Evolutionary conservation across 345 rosid species (phyloP).

Genomic region (Toxicodendron radicans): DNA sequence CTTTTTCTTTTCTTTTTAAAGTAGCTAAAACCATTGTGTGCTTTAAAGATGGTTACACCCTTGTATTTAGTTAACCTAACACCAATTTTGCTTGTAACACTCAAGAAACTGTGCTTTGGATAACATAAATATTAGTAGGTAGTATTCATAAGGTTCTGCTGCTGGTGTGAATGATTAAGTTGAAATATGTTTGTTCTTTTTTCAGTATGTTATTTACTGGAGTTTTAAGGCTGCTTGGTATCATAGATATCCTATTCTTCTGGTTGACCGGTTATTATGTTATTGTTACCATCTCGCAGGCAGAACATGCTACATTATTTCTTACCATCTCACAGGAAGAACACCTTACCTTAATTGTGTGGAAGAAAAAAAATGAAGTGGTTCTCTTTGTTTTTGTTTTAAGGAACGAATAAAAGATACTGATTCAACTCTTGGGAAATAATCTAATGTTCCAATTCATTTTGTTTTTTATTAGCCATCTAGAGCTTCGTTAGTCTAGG

Average conservation of each 20-base stretch:
- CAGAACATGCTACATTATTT: neutral
- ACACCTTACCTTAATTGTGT: neutral
- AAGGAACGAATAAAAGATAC: neutral
- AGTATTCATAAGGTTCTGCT: neutral
- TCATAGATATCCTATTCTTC: neutral
- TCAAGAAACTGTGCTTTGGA: neutral
- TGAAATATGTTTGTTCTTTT: neutral
- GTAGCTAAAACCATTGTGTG: neutral
- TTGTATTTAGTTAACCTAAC: neutral
- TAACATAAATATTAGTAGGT: neutral
- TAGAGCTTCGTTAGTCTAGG: neutral
- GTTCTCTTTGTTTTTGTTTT: neutral
- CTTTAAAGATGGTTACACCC: neutral
- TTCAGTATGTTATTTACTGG: neutral
- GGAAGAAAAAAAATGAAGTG: neutral
- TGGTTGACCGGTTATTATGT: neutral
- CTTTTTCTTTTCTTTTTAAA: slow-evolving; percentile 13
- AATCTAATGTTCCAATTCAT: neutral
- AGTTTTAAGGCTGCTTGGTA: neutral
- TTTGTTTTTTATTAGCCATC: neutral
- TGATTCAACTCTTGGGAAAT: neutral
- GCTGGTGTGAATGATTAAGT: neutral
- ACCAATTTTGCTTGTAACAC: neutral
- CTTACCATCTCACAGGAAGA: neutral
- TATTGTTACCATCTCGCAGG: neutral